Conservation (phyloP, 352 stramenopile species). For the Phytophthora foliorum region DNA sequence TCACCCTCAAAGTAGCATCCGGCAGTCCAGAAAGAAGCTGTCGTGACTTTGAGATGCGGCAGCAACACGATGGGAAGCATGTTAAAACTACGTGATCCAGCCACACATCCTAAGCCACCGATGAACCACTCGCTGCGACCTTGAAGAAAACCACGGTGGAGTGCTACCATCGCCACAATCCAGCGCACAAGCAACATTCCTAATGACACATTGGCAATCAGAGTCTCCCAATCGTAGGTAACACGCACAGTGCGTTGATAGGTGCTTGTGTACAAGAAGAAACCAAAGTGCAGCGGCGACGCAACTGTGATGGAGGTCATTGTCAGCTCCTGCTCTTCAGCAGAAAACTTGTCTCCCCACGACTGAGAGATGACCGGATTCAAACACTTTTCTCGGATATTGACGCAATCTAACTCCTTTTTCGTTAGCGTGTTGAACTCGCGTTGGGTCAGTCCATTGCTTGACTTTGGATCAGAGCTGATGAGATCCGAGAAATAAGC, state of each 20-base stretch:
- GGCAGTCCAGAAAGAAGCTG: conserved; percentile 52
- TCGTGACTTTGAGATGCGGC: conserved; percentile 47
- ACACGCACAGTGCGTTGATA: conserved; percentile 23
- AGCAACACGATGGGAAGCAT: conserved; percentile 56
- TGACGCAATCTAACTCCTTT: conserved; percentile 43
- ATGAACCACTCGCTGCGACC: conserved; percentile 36
- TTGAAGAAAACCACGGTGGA: conserved; percentile 41
- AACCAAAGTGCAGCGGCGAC: conserved; percentile 40
- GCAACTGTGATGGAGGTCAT: conserved; percentile 41
- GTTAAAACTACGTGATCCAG: conserved; percentile 49
- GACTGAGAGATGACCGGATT: background rate
- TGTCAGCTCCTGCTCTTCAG: conserved; percentile 17
- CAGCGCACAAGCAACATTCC: conserved; percentile 49
- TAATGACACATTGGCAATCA: conserved; percentile 58
- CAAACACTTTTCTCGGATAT: conserved; percentile 21
- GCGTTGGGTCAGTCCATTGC: conserved; percentile 30
- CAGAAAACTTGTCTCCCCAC: conserved; percentile 46
- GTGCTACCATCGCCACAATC: conserved; percentile 49
- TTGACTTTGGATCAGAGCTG: conserved; percentile 33
- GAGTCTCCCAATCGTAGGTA: conserved; percentile 53
- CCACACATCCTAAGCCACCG: conserved; percentile 48
- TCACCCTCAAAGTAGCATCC: conserved; percentile 60
- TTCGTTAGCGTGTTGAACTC: conserved; percentile 50
- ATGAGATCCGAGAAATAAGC: conserved; percentile 51
- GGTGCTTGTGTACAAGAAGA: conserved; percentile 45